Percentiles rank a stretch among this genome's conserved stretches.
phyloP scores from a whole-genome alignment of 345 rosid genomes.

The Hibiscus trionum region DNA sequence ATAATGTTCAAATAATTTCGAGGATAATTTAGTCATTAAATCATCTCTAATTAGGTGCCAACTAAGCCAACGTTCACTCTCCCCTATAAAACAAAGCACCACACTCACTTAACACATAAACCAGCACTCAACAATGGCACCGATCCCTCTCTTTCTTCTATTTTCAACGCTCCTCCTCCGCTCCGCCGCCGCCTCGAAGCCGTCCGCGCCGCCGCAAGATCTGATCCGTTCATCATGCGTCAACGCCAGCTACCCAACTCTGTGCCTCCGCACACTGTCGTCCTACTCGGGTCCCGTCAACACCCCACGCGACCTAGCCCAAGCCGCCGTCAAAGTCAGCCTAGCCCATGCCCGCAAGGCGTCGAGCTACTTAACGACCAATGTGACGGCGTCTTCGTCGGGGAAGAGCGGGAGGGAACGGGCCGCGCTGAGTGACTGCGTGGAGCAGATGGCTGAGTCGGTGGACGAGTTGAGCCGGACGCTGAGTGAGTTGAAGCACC shows the following conservation, averaged over 20 bases:
- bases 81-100: not conserved
- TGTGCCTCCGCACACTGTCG: conserved; percentile 67
- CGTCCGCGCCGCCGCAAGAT: conserved; percentile 16
- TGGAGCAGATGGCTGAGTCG: conserved; percentile 63
- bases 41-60: too few relatives aligned
- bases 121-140: not conserved
- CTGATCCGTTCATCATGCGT: conserved; percentile 57
- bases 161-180: conserved; percentile 16
- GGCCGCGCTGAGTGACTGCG: conserved; percentile 58
- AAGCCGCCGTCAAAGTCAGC: conserved; percentile 62
- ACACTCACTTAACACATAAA: not conserved
- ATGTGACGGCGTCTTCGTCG: not conserved
- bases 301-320: conserved; percentile 60
- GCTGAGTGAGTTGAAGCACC: conserved; percentile 47
- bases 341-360: conserved; percentile 36
- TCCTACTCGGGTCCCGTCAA: conserved; percentile 54
- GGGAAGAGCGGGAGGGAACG: conserved; percentile 35
- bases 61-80: not conserved
- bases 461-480: conserved; percentile 56
- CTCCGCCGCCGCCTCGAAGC: conserved; percentile 12
- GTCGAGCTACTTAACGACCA: conserved; percentile 27
- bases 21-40: conserved; percentile 3
- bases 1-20: too few relatives aligned
- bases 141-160: conserved; percentile 6
- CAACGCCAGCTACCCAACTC: conserved; percentile 66